Evolutionary conservation across 805 yeast species (phyloP).

Genomic region (Yamadazyma philogaea): DNA sequence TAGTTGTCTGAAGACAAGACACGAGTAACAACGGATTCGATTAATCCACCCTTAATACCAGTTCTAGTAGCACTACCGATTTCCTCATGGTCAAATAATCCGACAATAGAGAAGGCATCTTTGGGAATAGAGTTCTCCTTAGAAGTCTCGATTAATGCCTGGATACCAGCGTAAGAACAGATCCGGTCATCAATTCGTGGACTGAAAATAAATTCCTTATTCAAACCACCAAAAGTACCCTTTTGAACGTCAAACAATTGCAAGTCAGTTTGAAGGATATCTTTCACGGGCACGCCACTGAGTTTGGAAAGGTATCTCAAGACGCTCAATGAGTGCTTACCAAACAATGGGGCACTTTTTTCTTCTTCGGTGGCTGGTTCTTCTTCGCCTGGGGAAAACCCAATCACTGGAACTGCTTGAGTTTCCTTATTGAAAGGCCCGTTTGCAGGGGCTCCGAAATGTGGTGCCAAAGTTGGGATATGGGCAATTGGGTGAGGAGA

Average conservation of each 20-base stretch:
- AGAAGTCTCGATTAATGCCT: conserved; percentile 49
- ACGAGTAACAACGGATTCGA: conserved; percentile 63
- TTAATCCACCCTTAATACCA: conserved; percentile 77
- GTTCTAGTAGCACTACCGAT: conserved; percentile 77
- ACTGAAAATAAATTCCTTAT: conserved; percentile 63
- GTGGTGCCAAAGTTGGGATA: conserved; percentile 41
- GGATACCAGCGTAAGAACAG: conserved; percentile 71
- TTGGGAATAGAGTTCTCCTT: conserved; percentile 19
- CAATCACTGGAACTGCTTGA: conserved; percentile 38
- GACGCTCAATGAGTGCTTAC: conserved; percentile 63
- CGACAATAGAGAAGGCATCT: conserved; percentile 54
- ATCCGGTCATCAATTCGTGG: conserved; percentile 86
- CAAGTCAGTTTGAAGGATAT: conserved; percentile 68
- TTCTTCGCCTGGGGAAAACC: conserved; percentile 29
- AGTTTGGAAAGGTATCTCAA: conserved; percentile 66
- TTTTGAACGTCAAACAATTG: conserved; percentile 80
- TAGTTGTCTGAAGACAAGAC: conserved; percentile 35
- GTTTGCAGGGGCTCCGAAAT: conserved; percentile 28
- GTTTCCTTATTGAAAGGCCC: conserved; percentile 35
- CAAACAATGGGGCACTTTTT: conserved; percentile 60
- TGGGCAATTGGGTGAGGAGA: conserved; percentile 35
- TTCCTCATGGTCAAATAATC: conserved; percentile 78
- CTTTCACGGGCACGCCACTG: conserved; percentile 56
- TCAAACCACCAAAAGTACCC: conserved; percentile 74
- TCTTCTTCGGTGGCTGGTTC: conserved; percentile 58